Evolutionary conservation across 2,329 filamentous ascomycete species (phyloP).

Genomic region (Aureobasidium zeae): DNA sequence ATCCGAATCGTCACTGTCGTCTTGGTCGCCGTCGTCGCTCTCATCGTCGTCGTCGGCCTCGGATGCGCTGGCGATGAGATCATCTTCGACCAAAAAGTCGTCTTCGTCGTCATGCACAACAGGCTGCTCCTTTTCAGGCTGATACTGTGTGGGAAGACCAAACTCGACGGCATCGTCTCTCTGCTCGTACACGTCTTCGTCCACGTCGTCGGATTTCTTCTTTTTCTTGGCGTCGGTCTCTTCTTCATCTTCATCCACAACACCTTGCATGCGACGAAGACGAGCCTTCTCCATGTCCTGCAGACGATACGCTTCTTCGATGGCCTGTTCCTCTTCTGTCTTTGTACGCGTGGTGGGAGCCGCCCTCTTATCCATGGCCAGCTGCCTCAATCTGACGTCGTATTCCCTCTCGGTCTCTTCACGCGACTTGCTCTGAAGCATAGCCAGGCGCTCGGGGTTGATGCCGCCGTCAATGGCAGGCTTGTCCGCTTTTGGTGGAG

Average conservation of each 20-base stretch:
- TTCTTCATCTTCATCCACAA: slow-evolving; percentile 58
- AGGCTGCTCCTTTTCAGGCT: slow-evolving; percentile 27
- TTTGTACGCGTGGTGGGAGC: slow-evolving; percentile 81
- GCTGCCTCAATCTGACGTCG: slow-evolving; percentile 69
- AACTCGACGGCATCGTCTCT: slow-evolving; percentile 52
- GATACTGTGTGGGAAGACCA: slow-evolving; percentile 52
- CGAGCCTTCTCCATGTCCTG: slow-evolving; percentile 76
- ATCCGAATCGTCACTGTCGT: slow-evolving; percentile 31
- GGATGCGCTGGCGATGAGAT: slow-evolving; percentile 74
- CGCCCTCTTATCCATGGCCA: slow-evolving; percentile 76
- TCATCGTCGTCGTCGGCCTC: slow-evolving; percentile 30
- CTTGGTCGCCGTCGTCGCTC: slow-evolving; percentile 25
- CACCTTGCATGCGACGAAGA: slow-evolving; percentile 76
- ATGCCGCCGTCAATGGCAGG: slow-evolving; percentile 29
- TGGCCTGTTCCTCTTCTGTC: slow-evolving; percentile 76
- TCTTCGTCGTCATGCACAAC: slow-evolving; percentile 85
- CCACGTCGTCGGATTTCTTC: slow-evolving; percentile 31
- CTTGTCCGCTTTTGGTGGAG: slow-evolving; percentile 23
- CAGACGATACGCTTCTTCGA: slow-evolving; percentile 66
- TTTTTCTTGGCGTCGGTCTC: slow-evolving; percentile 45
- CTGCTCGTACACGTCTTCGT: slow-evolving; percentile 32
- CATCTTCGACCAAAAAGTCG: slow-evolving; percentile 83
- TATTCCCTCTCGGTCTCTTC: slow-evolving; percentile 74
- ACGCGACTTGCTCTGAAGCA: slow-evolving; percentile 53
- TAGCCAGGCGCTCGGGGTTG: slow-evolving; percentile 53